These are phyloP conservation scores for Leccinum truebloodii DNA, from an alignment of 768 basidiomycete species.

Conservation along the genomic window DNA sequence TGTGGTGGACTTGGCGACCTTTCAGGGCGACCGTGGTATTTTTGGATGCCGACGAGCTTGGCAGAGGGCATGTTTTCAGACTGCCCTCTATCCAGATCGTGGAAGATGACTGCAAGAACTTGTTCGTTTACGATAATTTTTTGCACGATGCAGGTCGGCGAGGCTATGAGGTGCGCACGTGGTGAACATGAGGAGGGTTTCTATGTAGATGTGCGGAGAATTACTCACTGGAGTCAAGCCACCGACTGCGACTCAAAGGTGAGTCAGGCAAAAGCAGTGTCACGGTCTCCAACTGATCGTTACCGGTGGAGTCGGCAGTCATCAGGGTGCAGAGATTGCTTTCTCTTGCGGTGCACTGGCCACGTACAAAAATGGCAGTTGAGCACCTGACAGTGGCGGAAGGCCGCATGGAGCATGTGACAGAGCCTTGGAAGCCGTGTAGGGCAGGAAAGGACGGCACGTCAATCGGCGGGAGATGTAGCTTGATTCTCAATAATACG, in stretches of 20 bases:
- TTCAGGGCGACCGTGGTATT: constrained; percentile 35
- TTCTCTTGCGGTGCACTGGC: constrained; percentile 54
- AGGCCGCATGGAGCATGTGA: constrained; percentile 58
- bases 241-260: constrained; percentile 61
- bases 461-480: constrained; percentile 58
- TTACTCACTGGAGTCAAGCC: constrained; percentile 66
- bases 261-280: constrained; percentile 69
- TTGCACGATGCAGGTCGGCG: constrained; percentile 63
- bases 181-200: constrained; percentile 28
- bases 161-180: constrained; percentile 39
- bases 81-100: constrained; percentile 63
- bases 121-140: constrained; percentile 67
- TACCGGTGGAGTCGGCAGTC: constrained; percentile 48
- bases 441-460: constrained; percentile 53
- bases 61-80: constrained; percentile 56
- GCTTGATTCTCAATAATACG: constrained; percentile 54
- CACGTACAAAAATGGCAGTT: constrained; percentile 58
- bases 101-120: constrained; percentile 62
- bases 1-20: constrained; percentile 29
- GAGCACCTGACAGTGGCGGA: constrained; percentile 56
- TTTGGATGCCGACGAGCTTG: constrained; percentile 55
- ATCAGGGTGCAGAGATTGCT: constrained; percentile 38
- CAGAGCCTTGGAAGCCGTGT: constrained; percentile 61
- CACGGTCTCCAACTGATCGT: constrained; percentile 47
- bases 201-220: constrained; percentile 10